These are phyloP conservation scores for Calocera cornea DNA, from an alignment of 768 basidiomycete species.

Conservation along the genomic window DNA sequence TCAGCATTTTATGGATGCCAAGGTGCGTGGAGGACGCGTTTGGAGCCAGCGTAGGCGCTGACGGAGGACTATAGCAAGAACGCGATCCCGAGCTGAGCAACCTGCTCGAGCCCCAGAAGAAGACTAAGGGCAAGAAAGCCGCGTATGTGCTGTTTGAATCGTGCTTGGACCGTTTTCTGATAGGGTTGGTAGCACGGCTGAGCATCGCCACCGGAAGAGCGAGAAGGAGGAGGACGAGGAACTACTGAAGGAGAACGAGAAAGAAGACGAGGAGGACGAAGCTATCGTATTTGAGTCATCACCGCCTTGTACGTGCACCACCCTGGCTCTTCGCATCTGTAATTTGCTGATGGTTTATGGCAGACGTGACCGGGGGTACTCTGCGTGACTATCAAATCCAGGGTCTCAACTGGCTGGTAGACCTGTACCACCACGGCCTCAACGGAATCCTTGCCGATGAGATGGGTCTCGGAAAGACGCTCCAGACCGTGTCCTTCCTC, in stretches of 20 bases:
- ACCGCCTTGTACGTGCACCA: constrained; percentile 53
- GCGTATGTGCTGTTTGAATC: constrained; percentile 32
- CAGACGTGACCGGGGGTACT: constrained; percentile 68
- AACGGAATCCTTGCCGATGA: constrained; percentile 97
- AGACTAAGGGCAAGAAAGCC: constrained; percentile 75
- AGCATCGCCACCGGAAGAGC: constrained; percentile 76
- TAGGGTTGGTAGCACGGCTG: constrained; percentile 44
- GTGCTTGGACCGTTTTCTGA: background rate
- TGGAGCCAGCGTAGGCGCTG: background rate
- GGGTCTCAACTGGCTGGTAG: constrained; percentile 95
- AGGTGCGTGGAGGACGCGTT: constrained; percentile 35
- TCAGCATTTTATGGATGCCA: constrained; percentile 95
- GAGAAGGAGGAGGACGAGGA: constrained; percentile 99
- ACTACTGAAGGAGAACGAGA: constrained; percentile 72
- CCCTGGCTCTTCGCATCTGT: background rate
- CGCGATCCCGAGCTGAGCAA: constrained; percentile 89
- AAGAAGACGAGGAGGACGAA: constrained; percentile 70
- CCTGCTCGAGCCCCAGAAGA: constrained; percentile 73
- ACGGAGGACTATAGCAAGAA: constrained; percentile 41
- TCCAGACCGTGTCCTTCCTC: constrained; percentile 95
- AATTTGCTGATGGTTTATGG: background rate
- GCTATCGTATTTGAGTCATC: constrained; percentile 92
- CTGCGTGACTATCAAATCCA: constrained; percentile 95
- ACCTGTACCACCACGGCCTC: constrained; percentile 87
- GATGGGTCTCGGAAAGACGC: constrained; percentile 97